Evolutionary conservation across 805 yeast species (phyloP).

Genomic region (Wickerhamomyces hampshirensis): DNA sequence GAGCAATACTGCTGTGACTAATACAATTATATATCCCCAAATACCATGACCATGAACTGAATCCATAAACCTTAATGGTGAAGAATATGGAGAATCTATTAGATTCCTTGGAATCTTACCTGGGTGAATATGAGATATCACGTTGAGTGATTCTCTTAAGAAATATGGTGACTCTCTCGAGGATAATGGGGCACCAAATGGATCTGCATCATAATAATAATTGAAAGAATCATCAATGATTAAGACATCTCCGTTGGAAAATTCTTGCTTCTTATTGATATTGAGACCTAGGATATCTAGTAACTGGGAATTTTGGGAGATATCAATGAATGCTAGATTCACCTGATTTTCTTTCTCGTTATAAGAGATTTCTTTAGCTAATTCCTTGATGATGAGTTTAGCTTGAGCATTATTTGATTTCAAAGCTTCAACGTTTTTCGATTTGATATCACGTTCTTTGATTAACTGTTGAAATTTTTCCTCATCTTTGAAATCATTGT

Average conservation of each 20-base stretch:
- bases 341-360: constrained; percentile 36
- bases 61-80: constrained; percentile 37
- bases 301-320: constrained; percentile 16
- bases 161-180: constrained; percentile 6
- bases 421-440: constrained; percentile 37
- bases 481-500: constrained; percentile 47
- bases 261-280: constrained; percentile 23
- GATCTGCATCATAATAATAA: constrained; percentile 30
- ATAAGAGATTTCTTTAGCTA: constrained; percentile 45
- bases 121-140: constrained; percentile 6
- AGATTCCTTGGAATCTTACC: constrained; percentile 26
- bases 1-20: constrained; percentile 2
- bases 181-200: constrained; percentile 29
- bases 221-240: constrained; percentile 40
- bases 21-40: constrained; percentile 31
- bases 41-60: constrained; percentile 39
- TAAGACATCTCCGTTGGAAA: constrained; percentile 51
- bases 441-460: constrained; percentile 37
- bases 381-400: constrained; percentile 35
- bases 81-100: constrained; percentile 40
- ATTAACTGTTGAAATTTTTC: constrained; percentile 28
- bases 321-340: constrained; percentile 47
- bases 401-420: constrained; percentile 38
- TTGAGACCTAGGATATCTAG: constrained; percentile 16
- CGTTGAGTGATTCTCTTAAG: constrained; percentile 9